A percentile compares a stretch with the other conserved stretches of the same genome.
Evolutionary conservation across 2,329 filamentous ascomycete genomes (phyloP).

Genomic region (Colletotrichum ledebouriae): DNA sequence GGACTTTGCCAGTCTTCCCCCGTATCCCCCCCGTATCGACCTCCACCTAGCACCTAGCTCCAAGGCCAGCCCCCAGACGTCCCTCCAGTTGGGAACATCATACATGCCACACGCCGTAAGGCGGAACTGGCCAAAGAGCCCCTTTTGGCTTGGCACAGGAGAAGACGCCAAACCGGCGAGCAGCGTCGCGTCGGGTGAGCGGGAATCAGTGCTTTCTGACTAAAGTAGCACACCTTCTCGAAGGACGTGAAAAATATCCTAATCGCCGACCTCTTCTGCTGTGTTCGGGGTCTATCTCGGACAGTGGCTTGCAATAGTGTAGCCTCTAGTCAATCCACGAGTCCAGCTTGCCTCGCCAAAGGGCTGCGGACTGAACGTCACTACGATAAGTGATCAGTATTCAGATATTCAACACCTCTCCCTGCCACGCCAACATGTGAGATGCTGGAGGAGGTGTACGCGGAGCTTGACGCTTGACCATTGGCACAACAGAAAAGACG

Average conservation of each 20-base stretch:
- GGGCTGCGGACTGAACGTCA: neutral
- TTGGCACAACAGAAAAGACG: neutral
- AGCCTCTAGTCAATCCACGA: neutral
- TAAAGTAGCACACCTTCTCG: slow-evolving; percentile 21
- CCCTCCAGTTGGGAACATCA: slow-evolving; percentile 21
- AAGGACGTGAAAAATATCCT: slow-evolving; percentile 22
- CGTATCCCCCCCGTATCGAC: neutral
- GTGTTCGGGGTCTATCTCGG: slow-evolving; percentile 5
- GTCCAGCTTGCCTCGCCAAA: neutral
- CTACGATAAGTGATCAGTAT: slow-evolving; percentile 4
- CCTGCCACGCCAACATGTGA: too few species aligned
- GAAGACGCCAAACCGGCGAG: neutral
- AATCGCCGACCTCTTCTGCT: slow-evolving; percentile 21
- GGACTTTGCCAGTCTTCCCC: slow-evolving; percentile 2
- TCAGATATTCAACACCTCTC: neutral
- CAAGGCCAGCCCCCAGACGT: neutral
- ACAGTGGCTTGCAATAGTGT: slow-evolving; percentile 24
- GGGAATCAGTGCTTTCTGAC: slow-evolving; percentile 3
- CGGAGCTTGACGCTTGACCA: slow-evolving; percentile 10
- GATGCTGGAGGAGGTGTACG: neutral
- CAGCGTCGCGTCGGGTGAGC: slow-evolving; percentile 2
- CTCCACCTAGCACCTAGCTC: neutral
- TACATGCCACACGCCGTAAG: slow-evolving; percentile 16
- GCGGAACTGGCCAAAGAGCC: slow-evolving; percentile 14
- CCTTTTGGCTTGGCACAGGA: neutral